Evolutionary conservation across 2,329 filamentous ascomycete species (phyloP).

Genomic region (Conoideocrella luteorostrata): DNA sequence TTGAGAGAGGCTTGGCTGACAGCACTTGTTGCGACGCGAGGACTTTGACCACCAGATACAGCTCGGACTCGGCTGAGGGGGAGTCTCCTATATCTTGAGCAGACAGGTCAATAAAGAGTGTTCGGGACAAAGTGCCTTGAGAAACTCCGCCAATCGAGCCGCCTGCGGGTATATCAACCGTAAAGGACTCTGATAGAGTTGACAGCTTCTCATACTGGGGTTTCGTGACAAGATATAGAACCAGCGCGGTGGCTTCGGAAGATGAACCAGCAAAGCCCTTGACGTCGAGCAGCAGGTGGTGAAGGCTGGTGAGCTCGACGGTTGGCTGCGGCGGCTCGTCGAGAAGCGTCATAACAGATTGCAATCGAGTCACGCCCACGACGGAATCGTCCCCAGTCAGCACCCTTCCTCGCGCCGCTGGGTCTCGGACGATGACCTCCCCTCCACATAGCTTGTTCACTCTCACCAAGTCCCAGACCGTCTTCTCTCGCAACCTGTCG

Average conservation of each 20-base stretch:
- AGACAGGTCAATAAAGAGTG: conserved; percentile 81
- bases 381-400: conserved; percentile 90
- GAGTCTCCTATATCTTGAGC: conserved; percentile 63
- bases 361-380: conserved; percentile 81
- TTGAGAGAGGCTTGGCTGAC: conserved; percentile 40
- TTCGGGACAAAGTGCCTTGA: conserved; percentile 65
- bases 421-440: conserved; percentile 91
- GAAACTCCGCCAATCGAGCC: conserved; percentile 62
- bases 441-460: conserved; percentile 93
- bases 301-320: conserved; percentile 63
- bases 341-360: conserved; percentile 92
- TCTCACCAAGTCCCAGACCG: conserved; percentile 89
- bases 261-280: conserved; percentile 74
- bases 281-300: conserved; percentile 79
- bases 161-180: conserved; percentile 68
- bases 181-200: conserved; percentile 76
- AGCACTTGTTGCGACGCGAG: conserved; percentile 51
- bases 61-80: conserved; percentile 58
- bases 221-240: conserved; percentile 72
- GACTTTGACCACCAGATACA: conserved; percentile 81
- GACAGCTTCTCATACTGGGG: conserved; percentile 54
- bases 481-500: conserved; percentile 72
- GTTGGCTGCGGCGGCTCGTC: conserved; percentile 69
- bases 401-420: conserved; percentile 73
- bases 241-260: conserved; percentile 67